Base-by-base conservation (phyloP, 2,329 filamentous ascomycete genomes). In the Madurella fahalii region DNA sequence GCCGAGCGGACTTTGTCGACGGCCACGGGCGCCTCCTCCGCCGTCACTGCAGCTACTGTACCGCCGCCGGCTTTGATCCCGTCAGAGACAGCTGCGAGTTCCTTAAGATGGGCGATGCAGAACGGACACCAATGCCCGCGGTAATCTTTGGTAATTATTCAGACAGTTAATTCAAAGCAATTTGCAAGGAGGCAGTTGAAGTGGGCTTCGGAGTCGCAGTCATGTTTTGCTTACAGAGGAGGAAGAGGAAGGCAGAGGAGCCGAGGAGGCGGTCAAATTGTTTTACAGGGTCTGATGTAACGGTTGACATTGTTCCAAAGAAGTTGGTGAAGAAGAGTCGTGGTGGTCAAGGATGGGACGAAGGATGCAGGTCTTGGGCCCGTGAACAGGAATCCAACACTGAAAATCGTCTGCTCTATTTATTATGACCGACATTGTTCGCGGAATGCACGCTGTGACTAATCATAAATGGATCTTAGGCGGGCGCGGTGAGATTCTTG, bases 71-170 rank as follows among this genome's bases (percentile, higher is more conserved):
- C 40, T 25, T 50, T 50, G 48, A 50, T 39, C 13, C 25, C 16
- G 16, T 25, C 17, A 9, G 48, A 37, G 11, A 50, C 13, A 30
- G 48, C 48, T 15, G 43, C 40, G 41, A 50, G 48, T 12, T 50
- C 17, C 31, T 50, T 50, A 16, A 50, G 41, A 12, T 50, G 40
- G 30, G 40, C 31, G n/a, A 50, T 44, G 30, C 48, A 50, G 11
- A 50, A 50, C 12, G 48, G 48, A 15, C 48, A 50, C 48, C 48
- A 50, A 40, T 50, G 48, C 9, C 48, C 48, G 31, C 48, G 48
- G 31, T 50, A 44, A 30, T 50, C 48, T 50, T n/a, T n/a, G n/a
- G n/a, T 37, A 9, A 37, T 2, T 4, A 37, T 11, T 15, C 34
- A 12, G 13, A 9, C 4, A 12, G 47, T n/a, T 30, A 25, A n/a